Conservation (phyloP, 306 rosid species). For the Adenanthera pavonina region DNA sequence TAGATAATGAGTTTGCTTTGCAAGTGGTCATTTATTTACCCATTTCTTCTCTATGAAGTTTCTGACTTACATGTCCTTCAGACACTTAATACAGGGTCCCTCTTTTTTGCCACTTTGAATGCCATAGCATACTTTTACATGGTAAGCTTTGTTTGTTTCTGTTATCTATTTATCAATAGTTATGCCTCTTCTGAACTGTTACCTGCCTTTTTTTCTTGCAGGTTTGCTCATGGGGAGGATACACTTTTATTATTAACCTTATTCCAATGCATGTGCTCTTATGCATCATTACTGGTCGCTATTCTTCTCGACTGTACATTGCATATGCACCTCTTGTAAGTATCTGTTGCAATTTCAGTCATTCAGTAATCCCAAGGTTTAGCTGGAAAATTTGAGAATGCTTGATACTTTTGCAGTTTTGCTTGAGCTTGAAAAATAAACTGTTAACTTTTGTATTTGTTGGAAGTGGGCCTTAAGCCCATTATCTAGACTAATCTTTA, state of each 20-base stretch:
- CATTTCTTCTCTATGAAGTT: conserved; percentile 35
- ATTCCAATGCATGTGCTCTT: conserved; percentile 97
- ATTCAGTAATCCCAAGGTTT: conserved; percentile 2
- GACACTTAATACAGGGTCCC: conserved; percentile 98
- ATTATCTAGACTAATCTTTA: too few relatives aligned
- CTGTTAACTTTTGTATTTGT: conserved; percentile 4
- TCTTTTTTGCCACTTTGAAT: conserved; percentile 91
- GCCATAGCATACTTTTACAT: conserved; percentile 95
- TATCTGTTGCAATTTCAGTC: conserved; percentile 26
- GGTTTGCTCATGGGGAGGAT: conserved; percentile 99
- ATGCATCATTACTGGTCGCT: conserved; percentile 95
- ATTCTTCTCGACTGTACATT: conserved; percentile 89
- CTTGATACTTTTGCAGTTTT: background rate
- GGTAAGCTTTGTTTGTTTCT: conserved; percentile 56
- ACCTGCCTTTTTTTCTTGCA: conserved; percentile 46
- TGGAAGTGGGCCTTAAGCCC: too few relatives aligned
- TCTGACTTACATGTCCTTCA: conserved; percentile 53
- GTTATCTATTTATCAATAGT: conserved; percentile 35
- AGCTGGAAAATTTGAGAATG: conserved; percentile 25
- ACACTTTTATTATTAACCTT: conserved; percentile 95
- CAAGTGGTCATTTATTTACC: conserved; percentile 14
- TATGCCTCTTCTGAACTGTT: conserved; percentile 22
- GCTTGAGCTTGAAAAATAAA: conserved; percentile 31
- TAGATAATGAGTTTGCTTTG: conserved; percentile 26
- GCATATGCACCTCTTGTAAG: conserved; percentile 97